These are phyloP conservation scores for Helicocarpus griseus DNA, from an alignment of 2,329 filamentous ascomycete genomes.

Conservation along the genomic window DNA sequence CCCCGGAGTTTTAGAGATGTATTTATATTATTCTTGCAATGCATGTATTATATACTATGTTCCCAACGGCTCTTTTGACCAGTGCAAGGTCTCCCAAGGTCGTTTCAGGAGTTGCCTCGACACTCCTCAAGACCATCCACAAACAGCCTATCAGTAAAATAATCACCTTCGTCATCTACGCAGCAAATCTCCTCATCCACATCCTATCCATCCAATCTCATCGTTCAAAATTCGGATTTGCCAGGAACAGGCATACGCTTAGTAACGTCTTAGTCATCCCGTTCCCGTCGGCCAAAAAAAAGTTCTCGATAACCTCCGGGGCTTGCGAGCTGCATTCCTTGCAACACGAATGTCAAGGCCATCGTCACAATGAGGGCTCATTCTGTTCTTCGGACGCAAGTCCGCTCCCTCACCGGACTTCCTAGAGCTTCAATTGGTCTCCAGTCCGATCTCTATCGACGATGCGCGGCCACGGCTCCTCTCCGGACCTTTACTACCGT, in stretches of 20 bases:
- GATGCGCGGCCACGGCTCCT: slow-evolving; percentile 31
- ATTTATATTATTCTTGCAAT: slow-evolving; percentile 2
- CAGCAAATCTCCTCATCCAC: background rate
- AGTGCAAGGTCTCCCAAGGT: too few species aligned
- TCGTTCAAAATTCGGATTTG: background rate
- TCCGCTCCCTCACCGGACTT: slow-evolving; percentile 29
- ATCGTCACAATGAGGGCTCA: slow-evolving; percentile 28
- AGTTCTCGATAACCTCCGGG: background rate
- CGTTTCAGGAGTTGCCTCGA: too few species aligned
- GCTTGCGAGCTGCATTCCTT: background rate
- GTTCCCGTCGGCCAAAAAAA: slow-evolving; percentile 3
- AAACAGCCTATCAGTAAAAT: too few species aligned
- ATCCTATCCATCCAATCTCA: background rate
- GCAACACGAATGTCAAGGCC: slow-evolving; percentile 2
- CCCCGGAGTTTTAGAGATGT: background rate
- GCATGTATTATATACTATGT: background rate
- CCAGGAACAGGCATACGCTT: background rate
- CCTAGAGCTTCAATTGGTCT: slow-evolving; percentile 25
- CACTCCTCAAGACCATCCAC: too few species aligned
- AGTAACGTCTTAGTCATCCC: background rate
- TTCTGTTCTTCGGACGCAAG: slow-evolving; percentile 31
- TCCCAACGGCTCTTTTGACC: background rate
- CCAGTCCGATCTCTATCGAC: slow-evolving; percentile 25
- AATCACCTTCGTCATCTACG: background rate
- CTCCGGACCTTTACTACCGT: slow-evolving; percentile 24